Base-by-base conservation (phyloP, 2,329 filamentous ascomycete genomes). In the Pseudogymnoascus sp. region DNA sequence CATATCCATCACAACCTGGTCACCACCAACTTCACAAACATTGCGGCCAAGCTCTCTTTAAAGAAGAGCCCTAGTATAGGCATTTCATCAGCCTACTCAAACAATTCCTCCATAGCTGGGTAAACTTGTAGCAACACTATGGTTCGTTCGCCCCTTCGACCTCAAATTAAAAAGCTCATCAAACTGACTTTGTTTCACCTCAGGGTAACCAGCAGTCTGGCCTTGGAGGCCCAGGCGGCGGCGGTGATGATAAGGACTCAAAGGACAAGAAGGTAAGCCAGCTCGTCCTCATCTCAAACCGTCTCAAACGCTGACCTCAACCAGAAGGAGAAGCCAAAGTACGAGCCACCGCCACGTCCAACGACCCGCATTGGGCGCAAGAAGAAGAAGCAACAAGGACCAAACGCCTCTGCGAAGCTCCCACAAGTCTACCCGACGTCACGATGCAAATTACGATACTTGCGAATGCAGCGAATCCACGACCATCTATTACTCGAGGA, bases 281-380 rank as follows among this genome's bases (percentile, higher is more conserved):
- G 59, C 48, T 35, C 21, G 34, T 38, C 41, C 13, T 56, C 18
- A 37, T 28, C n/a, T 35, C 37, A 30, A 28, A 35, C 19, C 23
- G n/a, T 26, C 15, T 6, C 52, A 58, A 45, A 52, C 45, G 28
- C 55, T 58, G 58, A 58, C 21, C 5, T 38, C 61, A 35, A 62
- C 68, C 70, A 96, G 92, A 97, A 99, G 83, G 92, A 99, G 65
- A 99, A 99, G 86, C 94, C 94, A 73, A 97, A 96, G 88, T 99
- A 99, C 81, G 94, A 99, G 76, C 94, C 94, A 65, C 94, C 94
- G 67, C 94, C 94, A 75, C 88, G 92, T 71, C 94, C 94, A 64
- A 99, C 94, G 64, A 97, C 94, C 66, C 90, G 94, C 73, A 88
- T 99, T 73, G 94, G 94, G 63, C 90, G 92, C 71, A 96, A 95